Base-by-base conservation (phyloP, 1,139 yeast genomes). In the Blastobotrys illinoisensis region DNA sequence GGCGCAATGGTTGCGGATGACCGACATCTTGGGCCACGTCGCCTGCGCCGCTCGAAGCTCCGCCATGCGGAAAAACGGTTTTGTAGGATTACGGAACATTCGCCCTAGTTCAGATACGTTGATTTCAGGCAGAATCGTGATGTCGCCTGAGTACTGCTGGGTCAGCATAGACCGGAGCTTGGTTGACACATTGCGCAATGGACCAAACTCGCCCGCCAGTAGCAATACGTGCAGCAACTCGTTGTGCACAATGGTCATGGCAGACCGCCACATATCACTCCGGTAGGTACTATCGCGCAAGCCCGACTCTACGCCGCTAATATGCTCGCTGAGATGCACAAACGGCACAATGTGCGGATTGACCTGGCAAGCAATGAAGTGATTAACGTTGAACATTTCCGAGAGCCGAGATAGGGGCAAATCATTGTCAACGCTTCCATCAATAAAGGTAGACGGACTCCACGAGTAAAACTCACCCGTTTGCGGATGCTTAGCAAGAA, bases 311-410 rank as follows among this genome's bases (percentile, higher is more conserved):
- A 83, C 81, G 16, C 53, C 45, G 11, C 44, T 46, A 9, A 62
- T 56, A 7, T 56, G 52, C 46, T 62, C 62, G 24, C 64, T 58
- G 18, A 65, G 55, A 47, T 54, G 86, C 60, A 93, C 74, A 51
- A 93, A 79, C 1, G 99, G 98, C 1, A 88, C 91, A 32, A 93
- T 95, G 67, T 93, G 99, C 0, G 98, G 97, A 64, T 95, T 89
- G 1, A 93, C 99, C 70, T 95, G 98, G 53, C 96, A 91, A 0
- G 97, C 98, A 66, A 93, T 88, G 58, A 93, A 91, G 68, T 95
- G 97, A 67, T 93, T 96, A 43, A 93, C 97, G 65, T 93, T 93
- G 68, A 93, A 95, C 91, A 93, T 88, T 69, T 93, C 99, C 49
- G 95, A 87, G 18, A 93, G 75, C 62, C 97, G 79, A 0, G 95